phyloP scores from a whole-genome alignment of 148 eudicot genomes.

The Vaccinium corymbosum region DNA sequence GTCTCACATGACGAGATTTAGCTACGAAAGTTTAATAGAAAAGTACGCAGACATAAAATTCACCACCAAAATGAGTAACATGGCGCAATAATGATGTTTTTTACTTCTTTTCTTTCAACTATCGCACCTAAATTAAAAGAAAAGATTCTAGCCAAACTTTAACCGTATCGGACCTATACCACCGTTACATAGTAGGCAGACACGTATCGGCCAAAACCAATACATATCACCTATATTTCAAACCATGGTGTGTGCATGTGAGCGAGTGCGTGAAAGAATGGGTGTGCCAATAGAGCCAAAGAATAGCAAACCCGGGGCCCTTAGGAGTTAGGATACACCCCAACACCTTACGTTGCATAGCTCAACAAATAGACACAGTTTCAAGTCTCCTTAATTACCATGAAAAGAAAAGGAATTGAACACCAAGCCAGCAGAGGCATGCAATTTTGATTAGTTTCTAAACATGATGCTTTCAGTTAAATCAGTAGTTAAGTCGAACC shows the following conservation, averaged over 20 bases:
- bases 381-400: not conserved
- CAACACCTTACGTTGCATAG: not conserved
- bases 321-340: too few species aligned
- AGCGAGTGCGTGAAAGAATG: not conserved
- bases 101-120: not conserved
- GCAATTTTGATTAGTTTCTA: not conserved
- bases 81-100: not conserved
- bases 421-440: not conserved
- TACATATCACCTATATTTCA: not conserved
- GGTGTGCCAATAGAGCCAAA: not conserved
- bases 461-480: conserved; percentile 6
- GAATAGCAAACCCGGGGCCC: not conserved
- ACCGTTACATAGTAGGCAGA: not conserved
- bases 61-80: not conserved
- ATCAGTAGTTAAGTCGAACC: conserved; percentile 29
- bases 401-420: not conserved
- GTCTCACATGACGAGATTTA: not conserved
- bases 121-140: too few species aligned
- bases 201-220: not conserved
- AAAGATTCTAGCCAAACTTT: not conserved
- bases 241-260: not conserved
- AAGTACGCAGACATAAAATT: not conserved
- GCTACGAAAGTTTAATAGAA: not conserved
- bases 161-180: not conserved
- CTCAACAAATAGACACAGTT: not conserved